phyloP scores from a whole-genome alignment of 345 rosid genomes.

The Boechera stricta region DNA sequence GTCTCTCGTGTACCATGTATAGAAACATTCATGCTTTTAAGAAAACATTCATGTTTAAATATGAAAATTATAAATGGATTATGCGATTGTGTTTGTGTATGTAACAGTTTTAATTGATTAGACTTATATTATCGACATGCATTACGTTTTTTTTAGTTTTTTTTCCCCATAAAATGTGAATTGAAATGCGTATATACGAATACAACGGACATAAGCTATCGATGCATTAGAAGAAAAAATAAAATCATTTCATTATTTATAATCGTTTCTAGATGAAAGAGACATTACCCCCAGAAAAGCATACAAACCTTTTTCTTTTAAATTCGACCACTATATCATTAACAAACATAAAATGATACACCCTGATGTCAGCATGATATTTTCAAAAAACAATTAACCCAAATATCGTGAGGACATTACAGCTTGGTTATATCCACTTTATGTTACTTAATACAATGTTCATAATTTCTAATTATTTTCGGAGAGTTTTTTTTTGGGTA shows the following conservation, averaged over 20 bases:
- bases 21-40: conserved; percentile 8
- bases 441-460: not conserved
- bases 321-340: conserved; percentile 21
- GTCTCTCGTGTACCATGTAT: conserved; percentile 9
- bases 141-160: not conserved
- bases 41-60: not conserved
- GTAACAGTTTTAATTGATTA: not conserved
- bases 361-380: conserved; percentile 19
- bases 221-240: not conserved
- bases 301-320: not conserved
- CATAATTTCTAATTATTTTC: not conserved
- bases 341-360: conserved; percentile 8
- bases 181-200: not conserved
- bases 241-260: conserved; percentile 5
- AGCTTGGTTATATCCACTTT: conserved; percentile 9
- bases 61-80: not conserved
- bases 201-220: not conserved
- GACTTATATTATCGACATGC: not conserved
- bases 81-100: not conserved
- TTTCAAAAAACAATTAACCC: not conserved
- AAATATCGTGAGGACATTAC: not conserved
- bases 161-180: conserved; percentile 8
- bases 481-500: not conserved
- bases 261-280: conserved; percentile 33
- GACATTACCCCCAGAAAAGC: not conserved